phyloP scores from a whole-genome alignment of 2,329 filamentous ascomycete genomes.

The Alternaria consortialis region DNA sequence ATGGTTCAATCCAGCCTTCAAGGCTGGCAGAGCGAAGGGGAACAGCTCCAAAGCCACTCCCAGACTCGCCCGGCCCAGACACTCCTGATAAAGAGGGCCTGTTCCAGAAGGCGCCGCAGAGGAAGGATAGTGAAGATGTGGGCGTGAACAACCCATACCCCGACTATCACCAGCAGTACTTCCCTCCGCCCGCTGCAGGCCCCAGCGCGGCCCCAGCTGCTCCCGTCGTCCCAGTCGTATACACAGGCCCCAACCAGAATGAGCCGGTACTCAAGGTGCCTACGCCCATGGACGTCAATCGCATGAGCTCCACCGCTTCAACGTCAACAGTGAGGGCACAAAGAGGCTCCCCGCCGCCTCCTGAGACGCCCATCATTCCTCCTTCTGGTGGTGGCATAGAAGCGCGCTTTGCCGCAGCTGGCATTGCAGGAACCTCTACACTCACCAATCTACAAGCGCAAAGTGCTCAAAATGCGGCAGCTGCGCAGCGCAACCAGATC shows the following conservation, averaged over 20 bases:
- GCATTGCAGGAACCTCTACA: constrained; percentile 86
- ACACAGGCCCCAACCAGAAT: constrained; percentile 32
- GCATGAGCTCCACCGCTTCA: constrained; percentile 83
- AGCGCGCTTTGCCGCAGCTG: constrained; percentile 87
- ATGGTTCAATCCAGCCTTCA: constrained; percentile 58
- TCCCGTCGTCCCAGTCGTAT: constrained; percentile 10
- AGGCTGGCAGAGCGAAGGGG: constrained; percentile 83
- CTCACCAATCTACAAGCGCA: constrained; percentile 77
- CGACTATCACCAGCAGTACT: constrained; percentile 69
- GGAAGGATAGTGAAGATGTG: constrained; percentile 34
- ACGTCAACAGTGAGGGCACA: constrained; percentile 92
- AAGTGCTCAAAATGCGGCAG: constrained; percentile 82
- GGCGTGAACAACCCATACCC: constrained; percentile 55
- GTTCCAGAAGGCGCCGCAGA: constrained; percentile 71
- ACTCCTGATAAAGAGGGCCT: constrained; percentile 79
- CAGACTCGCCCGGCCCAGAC: constrained; percentile 81
- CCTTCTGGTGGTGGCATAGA: constrained; percentile 85
- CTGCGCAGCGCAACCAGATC: constrained; percentile 80
- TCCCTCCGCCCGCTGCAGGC: constrained; percentile 56
- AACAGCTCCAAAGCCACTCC: constrained; percentile 81
- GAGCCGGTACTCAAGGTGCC: constrained; percentile 59
- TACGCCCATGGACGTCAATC: constrained; percentile 64
- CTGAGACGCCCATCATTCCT: constrained; percentile 86
- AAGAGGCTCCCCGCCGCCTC: constrained; percentile 91
- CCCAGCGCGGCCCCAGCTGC: background rate